These are phyloP conservation scores for Russula abietina DNA, from an alignment of 768 basidiomycete genomes.

Conservation along the genomic window DNA sequence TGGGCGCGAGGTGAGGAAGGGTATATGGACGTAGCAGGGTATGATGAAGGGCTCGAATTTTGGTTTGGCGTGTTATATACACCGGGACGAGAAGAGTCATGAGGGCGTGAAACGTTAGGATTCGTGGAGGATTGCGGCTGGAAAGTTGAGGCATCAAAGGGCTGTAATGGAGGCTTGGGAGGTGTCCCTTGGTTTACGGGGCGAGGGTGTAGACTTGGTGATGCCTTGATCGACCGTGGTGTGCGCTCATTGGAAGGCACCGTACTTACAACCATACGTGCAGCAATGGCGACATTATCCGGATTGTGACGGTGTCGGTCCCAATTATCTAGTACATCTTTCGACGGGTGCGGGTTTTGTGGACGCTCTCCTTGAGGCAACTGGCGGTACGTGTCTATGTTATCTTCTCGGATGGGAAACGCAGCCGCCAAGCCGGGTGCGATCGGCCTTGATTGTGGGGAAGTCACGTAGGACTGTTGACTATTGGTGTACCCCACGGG, in stretches of 20 bases:
- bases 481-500: not conserved
- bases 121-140: not conserved
- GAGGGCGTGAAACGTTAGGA: constrained; percentile 5
- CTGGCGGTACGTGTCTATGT: constrained; percentile 11
- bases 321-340: constrained; percentile 11
- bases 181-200: constrained; percentile 23
- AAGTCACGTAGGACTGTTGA: constrained; percentile 3
- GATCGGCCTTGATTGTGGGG: constrained; percentile 11
- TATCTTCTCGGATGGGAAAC: constrained; percentile 24
- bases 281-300: not conserved
- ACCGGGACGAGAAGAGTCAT: constrained; percentile 23
- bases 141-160: not conserved
- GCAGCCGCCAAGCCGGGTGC: constrained; percentile 18
- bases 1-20: constrained; percentile 19
- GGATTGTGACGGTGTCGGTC: constrained; percentile 16
- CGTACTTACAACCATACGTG: constrained; percentile 5
- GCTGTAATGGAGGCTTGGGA: constrained; percentile 12
- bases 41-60: constrained; percentile 19
- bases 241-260: constrained; percentile 22
- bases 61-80: constrained; percentile 3
- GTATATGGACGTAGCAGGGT: constrained; percentile 23
- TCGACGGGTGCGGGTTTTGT: constrained; percentile 1
- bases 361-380: constrained; percentile 6
- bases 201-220: constrained; percentile 21
- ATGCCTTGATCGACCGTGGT: constrained; percentile 21